Base-by-base conservation (phyloP, 2,329 filamentous ascomycete species). In the Penicillium sp. region DNA sequence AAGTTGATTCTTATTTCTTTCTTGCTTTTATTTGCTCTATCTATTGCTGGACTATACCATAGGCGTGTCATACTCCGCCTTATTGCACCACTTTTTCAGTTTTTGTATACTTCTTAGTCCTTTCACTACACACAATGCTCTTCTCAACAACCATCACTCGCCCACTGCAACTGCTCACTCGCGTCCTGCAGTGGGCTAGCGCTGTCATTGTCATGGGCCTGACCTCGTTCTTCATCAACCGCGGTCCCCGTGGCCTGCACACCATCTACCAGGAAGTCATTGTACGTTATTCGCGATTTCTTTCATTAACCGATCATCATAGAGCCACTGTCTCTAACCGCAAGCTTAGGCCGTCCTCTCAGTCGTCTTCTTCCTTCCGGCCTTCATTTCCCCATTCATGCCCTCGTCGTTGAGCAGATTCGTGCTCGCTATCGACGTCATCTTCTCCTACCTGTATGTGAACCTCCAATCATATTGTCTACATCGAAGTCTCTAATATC, bases 371-470 rank as follows among this genome's bases (percentile, higher is more conserved):
- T 69, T 74, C 62, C 53, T 71, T 6, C 70, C 70, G 4, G 69
- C 64, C 19, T 67, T 75, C 52, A 50, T 69, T 43, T 74, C 63
- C 22, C 71, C 66, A 0, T 71, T 74, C 61, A 50, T 70, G 51
- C 64, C 64, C 9, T 59, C 48, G 3, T 53, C 65, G 21, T 61
- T 70, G 10, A 64, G 64, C 61, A 68, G 64, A 49, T 63, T 69
- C 42, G 65, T 70, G 3, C 63, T 72, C 21, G 53, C 55, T 1
- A 68, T 73, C 43, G 72, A 75, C 56, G 58, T 73, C 9, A 53
- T 73, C 53, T 74, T 75, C 62, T 73, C 70, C 6, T 74, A 75
- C 51, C 67, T 75, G 67, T 72, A 63, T 21, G 64, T 54, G 4
- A 39, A 17, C n/a, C 5, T 6, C 13, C 10, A 22, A 37, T 19